phyloP scores from a whole-genome alignment of 1,284 basidiomycete genomes.

The Melampsora americana region DNA sequence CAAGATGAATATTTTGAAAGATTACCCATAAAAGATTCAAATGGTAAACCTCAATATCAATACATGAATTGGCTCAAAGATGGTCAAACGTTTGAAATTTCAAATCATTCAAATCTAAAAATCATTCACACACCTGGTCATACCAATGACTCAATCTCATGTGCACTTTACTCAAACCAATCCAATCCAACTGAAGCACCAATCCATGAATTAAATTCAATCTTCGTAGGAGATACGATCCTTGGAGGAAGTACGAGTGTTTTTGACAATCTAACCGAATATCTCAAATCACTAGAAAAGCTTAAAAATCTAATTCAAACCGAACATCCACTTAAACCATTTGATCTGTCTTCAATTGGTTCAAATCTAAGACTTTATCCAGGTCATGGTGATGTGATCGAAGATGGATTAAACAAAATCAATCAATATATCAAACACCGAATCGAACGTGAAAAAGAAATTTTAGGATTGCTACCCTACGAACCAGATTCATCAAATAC shows the following conservation, averaged over 20 bases:
- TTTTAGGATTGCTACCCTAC: constrained; percentile 62
- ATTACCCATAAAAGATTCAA: background rate
- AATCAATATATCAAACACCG: constrained; percentile 75
- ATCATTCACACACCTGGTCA: constrained; percentile 87
- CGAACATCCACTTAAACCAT: constrained; percentile 50
- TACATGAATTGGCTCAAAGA: constrained; percentile 45
- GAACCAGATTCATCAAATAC: constrained; percentile 52
- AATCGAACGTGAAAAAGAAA: constrained; percentile 74
- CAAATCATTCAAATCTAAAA: constrained; percentile 59
- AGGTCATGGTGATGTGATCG: constrained; percentile 77
- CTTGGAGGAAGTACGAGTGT: constrained; percentile 86
- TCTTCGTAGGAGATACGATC: constrained; percentile 87
- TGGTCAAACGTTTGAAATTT: constrained; percentile 4
- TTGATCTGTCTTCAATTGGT: constrained; percentile 45
- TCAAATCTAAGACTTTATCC: constrained; percentile 65
- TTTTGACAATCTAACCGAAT: constrained; percentile 76
- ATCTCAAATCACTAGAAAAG: constrained; percentile 67
- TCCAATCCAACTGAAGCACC: background rate
- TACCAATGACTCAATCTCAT: constrained; percentile 76
- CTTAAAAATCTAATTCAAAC: constrained; percentile 58
- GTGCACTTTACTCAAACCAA: constrained; percentile 18
- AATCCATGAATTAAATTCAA: constrained; percentile 60
- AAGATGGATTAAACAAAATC: constrained; percentile 62
- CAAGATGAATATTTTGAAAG: too few relatives aligned
- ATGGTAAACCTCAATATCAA: constrained; percentile 48